Evolutionary conservation across 371 early-diverging fungal species (phyloP).

Genomic region (Mucor saturninus): DNA sequence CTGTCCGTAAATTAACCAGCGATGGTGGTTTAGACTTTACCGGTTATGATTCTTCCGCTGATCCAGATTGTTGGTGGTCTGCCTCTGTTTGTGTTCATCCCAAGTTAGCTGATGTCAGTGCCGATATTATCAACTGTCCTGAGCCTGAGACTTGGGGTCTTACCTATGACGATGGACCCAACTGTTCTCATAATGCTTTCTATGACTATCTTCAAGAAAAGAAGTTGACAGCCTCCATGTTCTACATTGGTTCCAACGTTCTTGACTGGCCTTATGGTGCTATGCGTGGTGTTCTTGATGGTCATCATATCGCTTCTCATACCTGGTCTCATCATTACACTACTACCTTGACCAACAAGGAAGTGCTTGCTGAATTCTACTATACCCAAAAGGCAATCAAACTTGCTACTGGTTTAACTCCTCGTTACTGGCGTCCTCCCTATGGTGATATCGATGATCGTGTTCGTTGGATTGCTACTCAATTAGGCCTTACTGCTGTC

Average conservation of each 20-base stretch:
- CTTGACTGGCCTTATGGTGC: slow-evolving; percentile 56
- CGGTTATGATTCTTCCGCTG: slow-evolving; percentile 33
- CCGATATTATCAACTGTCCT: slow-evolving; percentile 44
- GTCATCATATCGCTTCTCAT: slow-evolving; percentile 57
- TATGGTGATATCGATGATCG: slow-evolving; percentile 61
- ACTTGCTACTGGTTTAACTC: slow-evolving; percentile 56
- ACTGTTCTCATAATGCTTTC: slow-evolving; percentile 58
- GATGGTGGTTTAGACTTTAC: slow-evolving; percentile 37
- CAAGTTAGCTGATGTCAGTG: slow-evolving; percentile 39
- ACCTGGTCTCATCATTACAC: slow-evolving; percentile 64
- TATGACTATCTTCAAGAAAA: slow-evolving; percentile 48
- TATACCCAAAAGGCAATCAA: slow-evolving; percentile 59
- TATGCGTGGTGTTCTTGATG: slow-evolving; percentile 56
- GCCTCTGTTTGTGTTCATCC: slow-evolving; percentile 41
- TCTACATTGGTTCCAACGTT: slow-evolving; percentile 51
- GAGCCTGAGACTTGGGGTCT: slow-evolving; percentile 54
- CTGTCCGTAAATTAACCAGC: slow-evolving; percentile 30
- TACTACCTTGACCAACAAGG: slow-evolving; percentile 57
- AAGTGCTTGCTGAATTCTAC: slow-evolving; percentile 64
- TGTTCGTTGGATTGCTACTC: slow-evolving; percentile 58
- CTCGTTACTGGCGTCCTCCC: slow-evolving; percentile 62
- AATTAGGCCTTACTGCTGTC: slow-evolving; percentile 51
- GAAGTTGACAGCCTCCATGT: slow-evolving; percentile 29
- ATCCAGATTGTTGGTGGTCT: slow-evolving; percentile 59
- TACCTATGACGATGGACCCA: slow-evolving; percentile 57